These are phyloP conservation scores for Capsicum rhomboideum DNA, from an alignment of 257 asterid genomes.

Conservation along the genomic window DNA sequence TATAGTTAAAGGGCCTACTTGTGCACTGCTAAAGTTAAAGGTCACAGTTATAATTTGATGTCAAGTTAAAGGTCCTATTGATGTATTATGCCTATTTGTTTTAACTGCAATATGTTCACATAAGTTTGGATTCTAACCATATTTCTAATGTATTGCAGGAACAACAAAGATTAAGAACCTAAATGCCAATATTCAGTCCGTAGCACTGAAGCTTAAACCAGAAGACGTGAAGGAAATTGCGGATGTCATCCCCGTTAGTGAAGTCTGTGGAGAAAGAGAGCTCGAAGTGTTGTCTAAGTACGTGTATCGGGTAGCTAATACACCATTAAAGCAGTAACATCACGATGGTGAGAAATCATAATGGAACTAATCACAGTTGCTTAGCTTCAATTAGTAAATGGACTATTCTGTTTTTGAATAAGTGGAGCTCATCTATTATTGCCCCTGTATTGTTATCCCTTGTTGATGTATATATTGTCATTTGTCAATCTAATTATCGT, in stretches of 20 bases:
- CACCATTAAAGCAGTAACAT: constrained; percentile 12
- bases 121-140: background rate
- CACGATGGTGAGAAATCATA: background rate
- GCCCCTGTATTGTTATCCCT: background rate
- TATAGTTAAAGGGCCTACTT: too few species aligned
- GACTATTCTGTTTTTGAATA: background rate
- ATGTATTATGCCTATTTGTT: too few species aligned
- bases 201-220: constrained; percentile 26
- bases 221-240: constrained; percentile 30
- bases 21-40: too few species aligned
- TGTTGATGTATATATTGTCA: background rate
- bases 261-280: constrained; percentile 33
- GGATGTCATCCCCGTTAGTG: constrained; percentile 23
- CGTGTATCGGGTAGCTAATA: constrained; percentile 15
- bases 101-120: background rate
- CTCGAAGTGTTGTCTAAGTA: background rate
- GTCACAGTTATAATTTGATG: too few species aligned
- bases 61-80: too few species aligned
- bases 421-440: background rate
- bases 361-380: too few species aligned
- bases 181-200: constrained; percentile 21
- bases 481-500: background rate
- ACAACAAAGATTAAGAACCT: constrained; percentile 43
- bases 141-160: constrained; percentile 2
- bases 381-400: background rate